Conservation (phyloP, 345 rosid species). For the Abelmoschus esculentus region DNA sequence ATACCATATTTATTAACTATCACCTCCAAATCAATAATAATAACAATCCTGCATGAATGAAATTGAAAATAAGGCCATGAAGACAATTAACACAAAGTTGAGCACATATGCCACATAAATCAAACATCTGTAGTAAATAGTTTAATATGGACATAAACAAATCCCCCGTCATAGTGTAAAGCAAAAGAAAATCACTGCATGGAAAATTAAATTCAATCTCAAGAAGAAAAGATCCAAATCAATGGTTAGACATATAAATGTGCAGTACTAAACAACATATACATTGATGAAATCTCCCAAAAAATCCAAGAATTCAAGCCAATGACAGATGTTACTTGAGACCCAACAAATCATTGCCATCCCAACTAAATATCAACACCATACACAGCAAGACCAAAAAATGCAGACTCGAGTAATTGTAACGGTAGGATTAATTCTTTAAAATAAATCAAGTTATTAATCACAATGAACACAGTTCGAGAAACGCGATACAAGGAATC, state of each 20-base stretch:
- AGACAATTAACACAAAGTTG: slow-evolving; percentile 5
- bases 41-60: slow-evolving; percentile 49
- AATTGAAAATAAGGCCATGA: slow-evolving; percentile 1
- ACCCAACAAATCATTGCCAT: neutral
- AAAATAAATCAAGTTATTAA: neutral
- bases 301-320: neutral
- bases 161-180: neutral
- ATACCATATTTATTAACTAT: slow-evolving; percentile 30
- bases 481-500: too few relatives aligned
- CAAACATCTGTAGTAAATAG: neutral
- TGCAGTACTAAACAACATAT: neutral
- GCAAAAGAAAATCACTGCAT: neutral
- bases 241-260: neutral
- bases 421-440: neutral
- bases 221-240: neutral
- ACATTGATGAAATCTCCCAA: neutral
- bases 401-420: neutral
- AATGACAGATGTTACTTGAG: neutral
- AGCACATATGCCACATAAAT: neutral
- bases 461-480: too few relatives aligned
- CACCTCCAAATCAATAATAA: slow-evolving; percentile 54
- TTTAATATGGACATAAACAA: neutral
- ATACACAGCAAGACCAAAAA: neutral
- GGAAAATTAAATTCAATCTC: neutral
- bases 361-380: neutral